These are phyloP conservation scores for Ophiostoma ips DNA, from an alignment of 2,329 filamentous ascomycete genomes.

Conservation along the genomic window DNA sequence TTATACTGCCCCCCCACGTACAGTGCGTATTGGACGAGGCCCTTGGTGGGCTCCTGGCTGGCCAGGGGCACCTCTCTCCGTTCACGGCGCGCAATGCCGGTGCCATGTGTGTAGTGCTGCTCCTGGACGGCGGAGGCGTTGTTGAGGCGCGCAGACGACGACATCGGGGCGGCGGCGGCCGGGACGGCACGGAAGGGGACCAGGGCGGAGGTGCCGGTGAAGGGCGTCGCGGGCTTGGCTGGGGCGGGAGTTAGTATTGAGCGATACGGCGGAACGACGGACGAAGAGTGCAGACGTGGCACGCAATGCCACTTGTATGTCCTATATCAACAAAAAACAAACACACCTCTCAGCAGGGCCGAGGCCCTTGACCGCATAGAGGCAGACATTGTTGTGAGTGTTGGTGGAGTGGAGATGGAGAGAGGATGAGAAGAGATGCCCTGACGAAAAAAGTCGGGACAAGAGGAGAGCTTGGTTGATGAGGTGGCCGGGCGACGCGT, in stretches of 20 bases:
- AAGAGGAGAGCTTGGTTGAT: background rate
- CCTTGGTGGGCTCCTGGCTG: constrained; percentile 68
- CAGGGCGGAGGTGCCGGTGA: constrained; percentile 30
- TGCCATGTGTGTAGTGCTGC: constrained; percentile 29
- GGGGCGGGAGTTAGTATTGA: constrained; percentile 6
- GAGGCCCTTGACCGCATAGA: constrained; percentile 37
- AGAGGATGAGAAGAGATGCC: background rate
- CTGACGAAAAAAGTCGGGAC: constrained; percentile 1
- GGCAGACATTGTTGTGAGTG: constrained; percentile 28
- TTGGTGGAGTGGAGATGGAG: background rate
- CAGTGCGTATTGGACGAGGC: constrained; percentile 73
- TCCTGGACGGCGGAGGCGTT: constrained; percentile 40
- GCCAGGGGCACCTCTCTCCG: constrained; percentile 62
- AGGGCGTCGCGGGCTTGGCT: constrained; percentile 46
- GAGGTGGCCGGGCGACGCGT: background rate
- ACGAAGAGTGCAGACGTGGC: no score
- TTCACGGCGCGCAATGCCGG: constrained; percentile 37
- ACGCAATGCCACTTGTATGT: background rate
- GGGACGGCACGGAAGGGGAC: constrained; percentile 47
- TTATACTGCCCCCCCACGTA: no score
- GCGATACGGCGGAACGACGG: background rate
- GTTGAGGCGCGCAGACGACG: constrained; percentile 49
- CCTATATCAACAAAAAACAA: background rate
- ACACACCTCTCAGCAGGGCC: constrained; percentile 38
- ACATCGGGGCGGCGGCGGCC: constrained; percentile 37